Evolutionary conservation across 345 rosid species (phyloP).

Genomic region (Sisymbrium irio): DNA sequence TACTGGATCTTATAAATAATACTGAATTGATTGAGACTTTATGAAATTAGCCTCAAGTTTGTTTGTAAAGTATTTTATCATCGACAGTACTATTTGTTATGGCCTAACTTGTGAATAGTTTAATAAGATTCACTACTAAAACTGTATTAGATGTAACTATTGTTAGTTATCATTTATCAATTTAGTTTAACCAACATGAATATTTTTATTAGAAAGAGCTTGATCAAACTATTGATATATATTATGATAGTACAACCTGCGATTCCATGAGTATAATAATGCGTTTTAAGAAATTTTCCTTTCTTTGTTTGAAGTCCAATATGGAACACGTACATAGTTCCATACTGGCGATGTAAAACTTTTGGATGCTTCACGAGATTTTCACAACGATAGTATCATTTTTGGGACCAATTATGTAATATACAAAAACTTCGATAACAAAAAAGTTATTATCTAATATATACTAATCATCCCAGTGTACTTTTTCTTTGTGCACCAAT

Average conservation of each 20-base stretch:
- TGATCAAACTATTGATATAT: background rate
- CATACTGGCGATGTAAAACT: background rate
- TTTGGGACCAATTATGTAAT: constrained; percentile 1
- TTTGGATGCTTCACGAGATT: background rate
- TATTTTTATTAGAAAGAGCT: background rate
- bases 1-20: background rate
- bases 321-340: background rate
- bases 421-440: too few species aligned
- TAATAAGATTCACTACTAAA: background rate
- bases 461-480: constrained; percentile 25
- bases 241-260: background rate
- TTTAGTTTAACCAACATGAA: background rate
- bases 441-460: background rate
- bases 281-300: background rate
- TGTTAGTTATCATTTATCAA: too few species aligned
- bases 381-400: background rate
- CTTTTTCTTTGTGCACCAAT: too few species aligned
- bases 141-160: background rate
- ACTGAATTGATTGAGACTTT: background rate
- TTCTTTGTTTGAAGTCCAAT: background rate
- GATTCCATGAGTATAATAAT: background rate
- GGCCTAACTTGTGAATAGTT: background rate
- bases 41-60: background rate
- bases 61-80: background rate
- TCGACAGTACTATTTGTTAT: too few species aligned